Evolutionary conservation across 2,329 filamentous ascomycete species (phyloP).

Genomic region (Ascochyta viciae-villosae): DNA sequence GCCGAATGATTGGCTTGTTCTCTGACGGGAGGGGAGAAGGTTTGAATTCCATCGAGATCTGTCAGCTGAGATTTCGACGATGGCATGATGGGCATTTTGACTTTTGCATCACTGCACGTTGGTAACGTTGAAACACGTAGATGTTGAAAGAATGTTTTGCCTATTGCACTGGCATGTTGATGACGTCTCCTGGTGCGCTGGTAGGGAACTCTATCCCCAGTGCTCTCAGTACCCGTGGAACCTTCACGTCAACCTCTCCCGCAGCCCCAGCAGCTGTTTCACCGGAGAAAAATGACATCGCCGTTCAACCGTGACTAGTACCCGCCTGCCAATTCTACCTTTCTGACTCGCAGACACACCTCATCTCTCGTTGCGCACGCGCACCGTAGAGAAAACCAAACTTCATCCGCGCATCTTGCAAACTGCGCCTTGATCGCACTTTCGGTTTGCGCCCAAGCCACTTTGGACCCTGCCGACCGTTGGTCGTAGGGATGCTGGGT

Average conservation of each 20-base stretch:
- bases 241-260: conserved; percentile 1
- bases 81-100: conserved; percentile 5
- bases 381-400: not conserved
- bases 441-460: conserved; percentile 10
- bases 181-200: not conserved
- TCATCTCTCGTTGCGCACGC: not conserved
- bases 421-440: conserved; percentile 14
- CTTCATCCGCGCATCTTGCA: conserved; percentile 1
- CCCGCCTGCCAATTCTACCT: not conserved
- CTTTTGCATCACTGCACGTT: conserved; percentile 1
- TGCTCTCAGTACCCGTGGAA: not conserved
- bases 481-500: not conserved
- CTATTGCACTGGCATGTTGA: not conserved
- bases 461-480: conserved; percentile 14
- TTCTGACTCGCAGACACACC: not conserved
- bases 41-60: not conserved
- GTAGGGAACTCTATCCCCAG: not conserved
- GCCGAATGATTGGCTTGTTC: not conserved
- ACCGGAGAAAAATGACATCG: conserved; percentile 5
- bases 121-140: conserved; percentile 1
- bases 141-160: not conserved
- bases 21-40: not conserved
- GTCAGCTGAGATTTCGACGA: not conserved
- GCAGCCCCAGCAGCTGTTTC: conserved; percentile 3
- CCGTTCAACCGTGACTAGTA: not conserved